Evolutionary conservation across 2,329 filamentous ascomycete species (phyloP).

Genomic region (Cordyceps cicadae): DNA sequence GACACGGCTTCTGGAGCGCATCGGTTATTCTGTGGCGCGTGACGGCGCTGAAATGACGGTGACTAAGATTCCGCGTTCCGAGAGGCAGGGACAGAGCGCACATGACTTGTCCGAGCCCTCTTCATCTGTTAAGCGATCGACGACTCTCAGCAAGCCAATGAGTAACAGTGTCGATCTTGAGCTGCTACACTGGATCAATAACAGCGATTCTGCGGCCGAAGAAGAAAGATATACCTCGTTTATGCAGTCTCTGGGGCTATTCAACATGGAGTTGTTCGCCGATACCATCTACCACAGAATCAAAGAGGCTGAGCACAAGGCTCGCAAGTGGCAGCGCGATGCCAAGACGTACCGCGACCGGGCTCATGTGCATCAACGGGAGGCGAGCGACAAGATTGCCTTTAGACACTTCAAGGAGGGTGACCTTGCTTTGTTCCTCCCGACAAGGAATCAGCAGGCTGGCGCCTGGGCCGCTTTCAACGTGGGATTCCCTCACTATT

Average conservation of each 20-base stretch:
- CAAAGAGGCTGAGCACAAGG: slow-evolving; percentile 87
- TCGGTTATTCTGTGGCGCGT: slow-evolving; percentile 75
- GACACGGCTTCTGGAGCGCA: slow-evolving; percentile 71
- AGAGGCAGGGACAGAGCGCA: slow-evolving; percentile 46
- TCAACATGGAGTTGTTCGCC: slow-evolving; percentile 76
- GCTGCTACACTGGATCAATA: slow-evolving; percentile 75
- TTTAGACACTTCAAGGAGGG: slow-evolving; percentile 95
- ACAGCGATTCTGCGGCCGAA: slow-evolving; percentile 57
- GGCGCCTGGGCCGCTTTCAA: slow-evolving; percentile 98
- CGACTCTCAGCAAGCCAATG: slow-evolving; percentile 44
- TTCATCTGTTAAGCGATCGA: slow-evolving; percentile 45
- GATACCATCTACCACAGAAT: slow-evolving; percentile 83
- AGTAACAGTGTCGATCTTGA: slow-evolving; percentile 60
- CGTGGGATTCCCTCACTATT: slow-evolving; percentile 93
- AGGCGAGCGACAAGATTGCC: slow-evolving; percentile 91
- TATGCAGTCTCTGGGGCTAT: slow-evolving; percentile 62
- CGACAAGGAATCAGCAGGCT: slow-evolving; percentile 87
- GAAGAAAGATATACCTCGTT: slow-evolving; percentile 67
- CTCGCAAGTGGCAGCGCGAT: slow-evolving; percentile 88
- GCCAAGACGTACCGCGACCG: slow-evolving; percentile 81
- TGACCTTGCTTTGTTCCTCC: slow-evolving; percentile 86
- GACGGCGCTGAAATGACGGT: slow-evolving; percentile 66
- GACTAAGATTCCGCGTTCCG: slow-evolving; percentile 58
- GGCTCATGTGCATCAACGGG: slow-evolving; percentile 69
- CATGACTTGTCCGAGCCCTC: slow-evolving; percentile 50